phyloP scores from a whole-genome alignment of 75 land plant species.

The Cunninghamia lanceolata region DNA sequence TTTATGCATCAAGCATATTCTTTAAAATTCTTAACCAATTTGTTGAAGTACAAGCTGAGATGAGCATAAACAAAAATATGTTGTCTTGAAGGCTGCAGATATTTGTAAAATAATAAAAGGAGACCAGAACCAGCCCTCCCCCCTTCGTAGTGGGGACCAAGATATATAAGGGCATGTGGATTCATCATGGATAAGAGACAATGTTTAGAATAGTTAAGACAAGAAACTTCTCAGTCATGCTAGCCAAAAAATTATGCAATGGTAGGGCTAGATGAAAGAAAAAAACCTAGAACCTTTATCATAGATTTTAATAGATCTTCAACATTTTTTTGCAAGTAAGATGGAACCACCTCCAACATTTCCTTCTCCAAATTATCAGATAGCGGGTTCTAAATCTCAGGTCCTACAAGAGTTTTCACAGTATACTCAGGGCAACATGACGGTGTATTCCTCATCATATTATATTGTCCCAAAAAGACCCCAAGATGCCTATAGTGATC shows the following conservation, averaged over 20 bases:
- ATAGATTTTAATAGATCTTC: slow-evolving; percentile 1
- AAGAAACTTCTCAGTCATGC: background rate
- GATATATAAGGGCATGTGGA: slow-evolving; percentile 39
- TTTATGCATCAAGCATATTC: slow-evolving; percentile 97
- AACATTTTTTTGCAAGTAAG: slow-evolving; percentile 6
- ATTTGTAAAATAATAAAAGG: slow-evolving; percentile 85
- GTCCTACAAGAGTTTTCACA: slow-evolving; percentile 1
- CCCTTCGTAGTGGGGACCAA: slow-evolving; percentile 58
- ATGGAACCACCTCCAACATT: slow-evolving; percentile 4
- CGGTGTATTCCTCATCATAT: background rate
- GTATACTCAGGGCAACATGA: background rate
- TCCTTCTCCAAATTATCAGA: slow-evolving; percentile 5
- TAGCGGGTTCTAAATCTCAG: slow-evolving; percentile 2
- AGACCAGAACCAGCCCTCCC: slow-evolving; percentile 94
- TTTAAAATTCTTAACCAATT: slow-evolving; percentile 89
- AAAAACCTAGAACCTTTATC: background rate
- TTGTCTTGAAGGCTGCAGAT: slow-evolving; percentile 97
- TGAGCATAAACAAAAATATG: slow-evolving; percentile 92
- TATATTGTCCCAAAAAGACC: background rate
- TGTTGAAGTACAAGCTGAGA: slow-evolving; percentile 90
- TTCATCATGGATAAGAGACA: slow-evolving; percentile 5
- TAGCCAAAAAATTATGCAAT: background rate
- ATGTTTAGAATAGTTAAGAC: background rate
- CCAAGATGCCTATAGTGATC: background rate
- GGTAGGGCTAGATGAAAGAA: background rate